Conservation (phyloP, 306 rosid genomes). For the Castanospermum australe region DNA sequence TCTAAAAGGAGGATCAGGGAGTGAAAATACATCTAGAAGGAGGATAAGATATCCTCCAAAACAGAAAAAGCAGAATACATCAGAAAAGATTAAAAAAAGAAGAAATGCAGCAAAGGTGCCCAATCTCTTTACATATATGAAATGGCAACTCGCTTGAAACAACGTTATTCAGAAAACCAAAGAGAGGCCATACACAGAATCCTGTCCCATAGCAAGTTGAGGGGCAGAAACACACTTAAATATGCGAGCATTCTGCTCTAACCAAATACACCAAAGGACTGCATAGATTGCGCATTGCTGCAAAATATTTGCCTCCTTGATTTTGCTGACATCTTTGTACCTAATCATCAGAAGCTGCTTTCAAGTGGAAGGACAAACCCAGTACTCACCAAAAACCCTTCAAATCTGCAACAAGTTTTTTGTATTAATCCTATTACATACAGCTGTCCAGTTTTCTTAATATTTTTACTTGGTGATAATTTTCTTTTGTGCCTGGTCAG, state of each 20-base stretch:
- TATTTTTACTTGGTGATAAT: slow-evolving; percentile 6
- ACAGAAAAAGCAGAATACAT: neutral
- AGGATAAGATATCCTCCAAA: slow-evolving; percentile 8
- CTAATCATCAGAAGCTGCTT: neutral
- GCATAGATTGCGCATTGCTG: neutral
- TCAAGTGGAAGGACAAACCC: slow-evolving; percentile 12
- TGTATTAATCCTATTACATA: neutral
- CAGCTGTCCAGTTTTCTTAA: neutral
- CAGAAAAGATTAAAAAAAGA: neutral
- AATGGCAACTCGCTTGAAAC: neutral
- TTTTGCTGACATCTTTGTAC: neutral
- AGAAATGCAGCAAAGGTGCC: neutral
- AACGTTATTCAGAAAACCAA: neutral
- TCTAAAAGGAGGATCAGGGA: slow-evolving; percentile 11
- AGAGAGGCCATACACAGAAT: neutral
- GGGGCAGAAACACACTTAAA: neutral
- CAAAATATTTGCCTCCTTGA: neutral
- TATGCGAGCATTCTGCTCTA: slow-evolving; percentile 2
- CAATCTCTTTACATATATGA: slow-evolving; percentile 4
- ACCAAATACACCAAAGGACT: slow-evolving; percentile 9
- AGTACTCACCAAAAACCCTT: neutral
- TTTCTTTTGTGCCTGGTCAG: slow-evolving; percentile 18
- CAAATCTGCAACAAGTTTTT: neutral
- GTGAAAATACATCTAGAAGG: slow-evolving; percentile 10
- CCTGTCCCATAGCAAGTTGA: neutral